phyloP scores from a whole-genome alignment of 208 protist genomes.

The Phytomonas sp. region DNA sequence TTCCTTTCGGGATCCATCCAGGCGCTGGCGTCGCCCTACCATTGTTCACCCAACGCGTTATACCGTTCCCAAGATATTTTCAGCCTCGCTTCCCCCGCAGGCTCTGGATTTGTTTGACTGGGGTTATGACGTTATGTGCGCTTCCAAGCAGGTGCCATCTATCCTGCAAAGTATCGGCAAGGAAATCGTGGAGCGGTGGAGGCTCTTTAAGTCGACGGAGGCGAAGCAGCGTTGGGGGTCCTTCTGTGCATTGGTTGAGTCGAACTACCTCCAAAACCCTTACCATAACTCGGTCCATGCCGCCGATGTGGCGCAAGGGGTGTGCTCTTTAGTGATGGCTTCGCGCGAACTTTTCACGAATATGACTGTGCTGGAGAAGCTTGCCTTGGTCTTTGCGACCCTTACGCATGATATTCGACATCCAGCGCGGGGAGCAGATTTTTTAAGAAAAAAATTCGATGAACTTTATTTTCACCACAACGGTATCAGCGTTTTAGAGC shows the following conservation, averaged over 20 bases:
- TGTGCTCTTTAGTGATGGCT: conserved; percentile 32
- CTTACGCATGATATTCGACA: conserved; percentile 71
- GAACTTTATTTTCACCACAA: conserved; percentile 44
- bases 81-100: not conserved
- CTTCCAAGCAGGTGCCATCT: not conserved
- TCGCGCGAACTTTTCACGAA: conserved; percentile 25
- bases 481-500: conserved; percentile 47
- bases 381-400: conserved; percentile 50
- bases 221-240: conserved; percentile 26
- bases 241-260: conserved; percentile 35
- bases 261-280: conserved; percentile 65
- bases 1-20: not conserved
- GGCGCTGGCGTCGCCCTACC: not conserved
- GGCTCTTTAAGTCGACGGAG: conserved; percentile 8
- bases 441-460: conserved; percentile 47
- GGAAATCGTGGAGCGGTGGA: not conserved
- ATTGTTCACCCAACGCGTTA: not conserved
- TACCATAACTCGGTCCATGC: conserved; percentile 78
- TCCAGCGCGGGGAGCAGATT: conserved; percentile 47
- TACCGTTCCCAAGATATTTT: not conserved
- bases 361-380: conserved; percentile 55
- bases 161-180: not conserved
- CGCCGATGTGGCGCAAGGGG: conserved; percentile 64
- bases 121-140: not conserved
- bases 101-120: not conserved